A percentile compares a stretch with the other conserved stretches of the same genome.
Evolutionary conservation across 768 basidiomycete genomes (phyloP).

Genomic region (Cystofilobasidium ferigula): DNA sequence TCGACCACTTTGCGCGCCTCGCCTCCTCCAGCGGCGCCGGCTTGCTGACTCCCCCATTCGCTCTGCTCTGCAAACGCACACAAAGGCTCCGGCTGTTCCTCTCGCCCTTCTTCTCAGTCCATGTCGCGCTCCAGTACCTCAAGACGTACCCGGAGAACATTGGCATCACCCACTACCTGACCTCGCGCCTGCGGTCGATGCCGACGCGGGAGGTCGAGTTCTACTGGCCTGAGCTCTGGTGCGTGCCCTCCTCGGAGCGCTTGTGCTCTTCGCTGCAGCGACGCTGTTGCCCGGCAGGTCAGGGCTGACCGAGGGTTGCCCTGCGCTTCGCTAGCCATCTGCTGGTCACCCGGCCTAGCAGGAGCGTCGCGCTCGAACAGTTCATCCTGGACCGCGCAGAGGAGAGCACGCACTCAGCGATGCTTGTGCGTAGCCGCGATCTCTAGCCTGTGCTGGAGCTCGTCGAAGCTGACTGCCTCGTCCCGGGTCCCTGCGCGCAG

Average conservation of each 20-base stretch:
- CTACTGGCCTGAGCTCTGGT: conserved; percentile 46
- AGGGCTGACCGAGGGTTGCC: too few relatives aligned
- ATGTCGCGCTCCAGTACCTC: conserved; percentile 83
- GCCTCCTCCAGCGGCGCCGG: background rate
- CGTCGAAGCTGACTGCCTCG: background rate
- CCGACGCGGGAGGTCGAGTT: conserved; percentile 57
- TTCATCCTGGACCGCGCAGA: conserved; percentile 83
- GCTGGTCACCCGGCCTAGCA: conserved; percentile 80
- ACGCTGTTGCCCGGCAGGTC: background rate
- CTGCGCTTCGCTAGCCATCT: too few relatives aligned
- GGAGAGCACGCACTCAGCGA: conserved; percentile 85
- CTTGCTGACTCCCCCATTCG: background rate
- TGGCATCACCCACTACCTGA: conserved; percentile 79
- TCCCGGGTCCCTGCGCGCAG: conserved; percentile 40
- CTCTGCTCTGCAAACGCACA: background rate
- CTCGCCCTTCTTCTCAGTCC: conserved; percentile 85
- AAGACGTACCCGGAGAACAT: conserved; percentile 72
- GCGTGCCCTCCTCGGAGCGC: conserved; percentile 23
- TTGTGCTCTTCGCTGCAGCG: too few relatives aligned
- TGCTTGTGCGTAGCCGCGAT: conserved; percentile 56
- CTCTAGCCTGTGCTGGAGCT: background rate
- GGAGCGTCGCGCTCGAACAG: conserved; percentile 82
- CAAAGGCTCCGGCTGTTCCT: conserved; percentile 79
- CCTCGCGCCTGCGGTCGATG: conserved; percentile 57
- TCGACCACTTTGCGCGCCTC: too few relatives aligned